Percentiles rank a stretch among this genome's conserved stretches.
These are phyloP conservation scores for Camelina laxa DNA, from an alignment of 345 rosid genomes.

Conservation along the genomic window DNA sequence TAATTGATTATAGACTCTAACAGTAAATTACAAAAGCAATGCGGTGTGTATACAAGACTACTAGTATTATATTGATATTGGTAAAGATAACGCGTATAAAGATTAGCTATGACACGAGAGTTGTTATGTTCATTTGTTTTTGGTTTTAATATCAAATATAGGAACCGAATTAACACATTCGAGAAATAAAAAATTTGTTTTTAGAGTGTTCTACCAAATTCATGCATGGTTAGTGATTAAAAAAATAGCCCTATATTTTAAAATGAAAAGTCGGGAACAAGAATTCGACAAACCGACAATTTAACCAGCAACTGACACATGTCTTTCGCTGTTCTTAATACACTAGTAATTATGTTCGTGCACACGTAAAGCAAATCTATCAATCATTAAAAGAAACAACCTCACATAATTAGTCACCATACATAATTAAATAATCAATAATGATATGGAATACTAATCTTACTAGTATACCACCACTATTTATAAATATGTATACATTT, in stretches of 20 bases:
- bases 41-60: not conserved
- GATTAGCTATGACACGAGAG: constrained; percentile 25
- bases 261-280: constrained; percentile 28
- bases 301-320: constrained; percentile 56
- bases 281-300: constrained; percentile 61
- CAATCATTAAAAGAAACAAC: constrained; percentile 46
- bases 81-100: constrained; percentile 39
- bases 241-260: not conserved
- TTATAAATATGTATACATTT: not conserved
- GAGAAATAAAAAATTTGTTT: constrained; percentile 10
- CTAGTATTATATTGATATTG: constrained; percentile 18
- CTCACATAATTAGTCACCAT: constrained; percentile 34
- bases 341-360: constrained; percentile 53
- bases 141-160: constrained; percentile 26
- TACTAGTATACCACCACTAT: not conserved
- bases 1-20: not conserved
- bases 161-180: constrained; percentile 28
- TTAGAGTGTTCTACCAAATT: constrained; percentile 36
- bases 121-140: constrained; percentile 21
- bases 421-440: not conserved
- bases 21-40: constrained; percentile 1
- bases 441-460: constrained; percentile 24
- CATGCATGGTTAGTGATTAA: constrained; percentile 9
- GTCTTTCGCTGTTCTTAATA: constrained; percentile 48
- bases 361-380: constrained; percentile 59